Base-by-base conservation (phyloP, 352 stramenopile genomes). In the Plasmopara muralis region DNA sequence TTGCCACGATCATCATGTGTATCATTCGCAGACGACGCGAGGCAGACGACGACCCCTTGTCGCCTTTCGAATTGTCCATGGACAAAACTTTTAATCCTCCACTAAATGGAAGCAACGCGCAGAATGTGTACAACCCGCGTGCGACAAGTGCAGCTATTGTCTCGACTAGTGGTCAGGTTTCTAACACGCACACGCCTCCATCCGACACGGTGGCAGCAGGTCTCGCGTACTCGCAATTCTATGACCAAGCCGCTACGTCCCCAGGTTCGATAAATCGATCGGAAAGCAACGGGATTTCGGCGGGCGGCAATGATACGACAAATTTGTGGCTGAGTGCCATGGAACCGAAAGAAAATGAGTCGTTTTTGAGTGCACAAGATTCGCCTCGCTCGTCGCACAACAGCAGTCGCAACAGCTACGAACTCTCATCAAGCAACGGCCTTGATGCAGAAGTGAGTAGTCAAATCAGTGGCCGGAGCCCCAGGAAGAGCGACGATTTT, bases 301-400 rank as follows among this genome's bases (percentile, higher is more conserved):
- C 52, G 29, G 56, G 65, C 41, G 33, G 34, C 16, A 42, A 38
- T 35, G 34, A 57, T 43, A 28, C 13, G 9, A 55, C 52, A 15
- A 90, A 88, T 68, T 49, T 88, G 18, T 90, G 80, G 80, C 61
- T 90, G 60, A 90, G 77, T 49, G 80, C 80, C 13, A 90, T 90
- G 80, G 80, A 90, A 53, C 58, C 69, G 46, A 86, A 87, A 70
- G 74, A 85, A 37, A 88, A 88, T 47, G 77, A 88, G 44, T 87
- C 64, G 44, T 88, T 72, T 57, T 48, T 74, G 54, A 83, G 68
- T 15, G 76, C 74, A 4, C 73, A 86, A 34, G 64, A 85, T 25
- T 74, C 68, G 13, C 56, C 64, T 4, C 64, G 77, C 42, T 76
- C 65, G 20, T 62, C 72, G 44, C 61, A 57, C 51, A 74, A 74